Conservation (phyloP, 2,329 filamentous ascomycete species). For the Diplodia mutila region DNA sequence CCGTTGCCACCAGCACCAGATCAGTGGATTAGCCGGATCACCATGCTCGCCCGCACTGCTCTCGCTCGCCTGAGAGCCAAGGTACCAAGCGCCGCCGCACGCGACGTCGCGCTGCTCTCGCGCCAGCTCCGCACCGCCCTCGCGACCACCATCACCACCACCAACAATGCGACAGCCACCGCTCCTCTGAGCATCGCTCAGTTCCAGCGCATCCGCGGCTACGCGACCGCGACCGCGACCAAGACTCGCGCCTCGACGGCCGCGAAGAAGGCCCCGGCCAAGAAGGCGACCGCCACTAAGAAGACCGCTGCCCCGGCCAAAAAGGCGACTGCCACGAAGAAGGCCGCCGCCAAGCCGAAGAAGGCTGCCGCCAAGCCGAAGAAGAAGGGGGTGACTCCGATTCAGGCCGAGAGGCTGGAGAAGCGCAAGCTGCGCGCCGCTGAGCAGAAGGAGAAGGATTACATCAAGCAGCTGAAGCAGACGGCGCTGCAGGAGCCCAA, state of each 20-base stretch:
- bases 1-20: neutral
- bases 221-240: slow-evolving; percentile 44
- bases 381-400: slow-evolving; percentile 31
- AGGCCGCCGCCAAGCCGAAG: slow-evolving; percentile 33
- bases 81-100: slow-evolving; percentile 40
- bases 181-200: slow-evolving; percentile 29
- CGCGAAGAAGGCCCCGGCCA: slow-evolving; percentile 21
- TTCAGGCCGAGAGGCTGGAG: slow-evolving; percentile 30
- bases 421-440: slow-evolving; percentile 34
- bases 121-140: slow-evolving; percentile 35
- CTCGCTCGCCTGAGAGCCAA: slow-evolving; percentile 42
- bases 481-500: slow-evolving; percentile 44
- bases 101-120: slow-evolving; percentile 41
- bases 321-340: slow-evolving; percentile 23
- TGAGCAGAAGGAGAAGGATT: slow-evolving; percentile 34
- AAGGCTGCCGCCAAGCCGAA: slow-evolving; percentile 30
- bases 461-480: slow-evolving; percentile 41
- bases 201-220: slow-evolving; percentile 36
- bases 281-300: slow-evolving; percentile 14
- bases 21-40: neutral
- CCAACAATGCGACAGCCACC: slow-evolving; percentile 33
- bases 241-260: slow-evolving; percentile 30
- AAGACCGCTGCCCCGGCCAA: slow-evolving; percentile 17
- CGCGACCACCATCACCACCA: slow-evolving; percentile 31
- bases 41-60: slow-evolving; percentile 42